Evolutionary conservation across 441 rosid genomes (phyloP), one percentile per base, ranked within the genome.

Genomic region (Melastoma candidum): DNA sequence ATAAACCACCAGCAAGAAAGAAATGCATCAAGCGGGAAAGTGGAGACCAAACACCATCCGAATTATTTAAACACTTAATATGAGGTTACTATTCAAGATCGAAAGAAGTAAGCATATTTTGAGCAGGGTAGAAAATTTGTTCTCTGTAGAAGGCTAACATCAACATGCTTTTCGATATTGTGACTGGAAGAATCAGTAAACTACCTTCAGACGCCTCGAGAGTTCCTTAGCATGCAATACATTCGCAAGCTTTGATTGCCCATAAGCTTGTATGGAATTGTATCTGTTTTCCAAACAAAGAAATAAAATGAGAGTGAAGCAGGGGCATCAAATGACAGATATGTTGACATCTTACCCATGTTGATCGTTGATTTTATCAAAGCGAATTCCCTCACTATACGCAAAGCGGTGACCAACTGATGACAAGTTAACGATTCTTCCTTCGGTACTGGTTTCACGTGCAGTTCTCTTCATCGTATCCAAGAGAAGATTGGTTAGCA

Each of bases 221-320:
- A 58, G 68, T 29, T 58, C 68, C 0, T 36, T 47, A 4, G 50
- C 68, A 64, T 57, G 58, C 44, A 51, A 46, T 44, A 57, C 41
- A 44, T 80, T 83, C 47, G 75, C 68, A 12, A 83, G 82, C 76
- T 83, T 83, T 46, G 85, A 80, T 60, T 80, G 90, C 22, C 75
- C 84, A 69, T 83, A 83, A 9, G 85, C 82, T 52, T 9, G 56
- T 49, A 69, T 6, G 39, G 63, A 26, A 50, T 13, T 56, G 59
- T 83, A 83, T 39, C 90, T 83, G 65, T 10, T 27, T 12, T 63
- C 32, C 45, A 48, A 46, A 36, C 14, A 32, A 17, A 26, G 26
- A 14, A 4, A 50, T 17, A 6, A 9, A 25, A 29, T 10, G 56
- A 36, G 8, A 51, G 12, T 8, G 26, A 27, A 51, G 17, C 26